Conservation (phyloP, 495 filamentous ascomycete genomes). For the Hamigera avellanea region DNA sequence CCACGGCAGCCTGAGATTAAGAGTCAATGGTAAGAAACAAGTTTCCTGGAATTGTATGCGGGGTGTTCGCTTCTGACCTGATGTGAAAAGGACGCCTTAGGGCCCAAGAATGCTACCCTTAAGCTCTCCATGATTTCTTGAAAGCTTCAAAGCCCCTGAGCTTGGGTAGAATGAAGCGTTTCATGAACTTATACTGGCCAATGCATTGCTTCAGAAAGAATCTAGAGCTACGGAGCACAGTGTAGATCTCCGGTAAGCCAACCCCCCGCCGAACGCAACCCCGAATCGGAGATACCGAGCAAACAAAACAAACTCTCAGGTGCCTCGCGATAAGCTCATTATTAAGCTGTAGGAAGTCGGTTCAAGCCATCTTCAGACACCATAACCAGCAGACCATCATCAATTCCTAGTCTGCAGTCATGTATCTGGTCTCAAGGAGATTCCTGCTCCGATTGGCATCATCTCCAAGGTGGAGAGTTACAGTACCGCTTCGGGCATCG, state of each 20-base stretch:
- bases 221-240: no score
- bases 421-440: neutral
- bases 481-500: slow-evolving; percentile 7
- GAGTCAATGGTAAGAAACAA: no score
- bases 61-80: slow-evolving; percentile 45
- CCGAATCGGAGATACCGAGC: slow-evolving; percentile 5
- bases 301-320: slow-evolving; percentile 25
- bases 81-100: slow-evolving; percentile 76
- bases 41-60: neutral
- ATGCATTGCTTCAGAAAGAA: no score
- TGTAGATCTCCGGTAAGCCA: no score
- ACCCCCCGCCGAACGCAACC: neutral
- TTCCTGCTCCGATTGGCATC: slow-evolving; percentile 1
- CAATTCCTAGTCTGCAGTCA: no score
- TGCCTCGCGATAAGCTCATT: no score
- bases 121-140: slow-evolving; percentile 10
- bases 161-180: no score
- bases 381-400: no score
- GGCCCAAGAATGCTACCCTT: slow-evolving; percentile 73
- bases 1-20: slow-evolving; percentile 50
- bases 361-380: no score
- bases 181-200: no score
- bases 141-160: no score
- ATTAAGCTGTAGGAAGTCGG: no score
- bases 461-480: slow-evolving; percentile 1